Evolutionary conservation across 2,329 filamentous ascomycete genomes (phyloP).

Genomic region (Thelonectria blattea): DNA sequence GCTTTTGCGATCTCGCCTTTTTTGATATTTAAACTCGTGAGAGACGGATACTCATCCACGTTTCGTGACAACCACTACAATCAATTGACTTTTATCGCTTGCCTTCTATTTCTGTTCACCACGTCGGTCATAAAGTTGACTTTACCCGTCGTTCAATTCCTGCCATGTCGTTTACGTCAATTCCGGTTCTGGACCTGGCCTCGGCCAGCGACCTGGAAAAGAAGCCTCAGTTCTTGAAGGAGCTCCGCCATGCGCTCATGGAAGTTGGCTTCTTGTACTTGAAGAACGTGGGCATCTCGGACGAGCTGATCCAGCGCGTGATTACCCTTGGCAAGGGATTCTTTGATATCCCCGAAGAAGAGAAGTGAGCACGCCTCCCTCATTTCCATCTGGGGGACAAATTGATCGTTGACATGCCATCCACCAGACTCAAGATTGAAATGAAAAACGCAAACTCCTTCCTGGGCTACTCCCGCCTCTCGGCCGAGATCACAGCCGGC

Average conservation of each 20-base stretch:
- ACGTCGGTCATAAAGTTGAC: neutral
- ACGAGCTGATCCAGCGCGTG: slow-evolving; percentile 68
- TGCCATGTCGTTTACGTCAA: slow-evolving; percentile 72
- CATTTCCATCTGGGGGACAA: too few species aligned
- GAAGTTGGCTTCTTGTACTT: slow-evolving; percentile 91
- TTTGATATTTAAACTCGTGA: slow-evolving; percentile 13
- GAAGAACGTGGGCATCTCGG: slow-evolving; percentile 76
- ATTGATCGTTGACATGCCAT: neutral
- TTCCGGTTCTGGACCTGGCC: slow-evolving; percentile 80
- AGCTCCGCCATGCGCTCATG: slow-evolving; percentile 77
- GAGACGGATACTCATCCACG: slow-evolving; percentile 26
- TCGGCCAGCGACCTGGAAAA: slow-evolving; percentile 66
- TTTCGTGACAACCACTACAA: slow-evolving; percentile 22
- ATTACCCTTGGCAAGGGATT: slow-evolving; percentile 73
- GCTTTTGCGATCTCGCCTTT: neutral
- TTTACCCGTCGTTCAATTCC: neutral
- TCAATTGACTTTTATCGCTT: slow-evolving; percentile 11
- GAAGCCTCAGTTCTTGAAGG: slow-evolving; percentile 73
- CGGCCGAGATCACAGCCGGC: slow-evolving; percentile 75
- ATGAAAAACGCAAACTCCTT: slow-evolving; percentile 78
- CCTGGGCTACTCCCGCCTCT: slow-evolving; percentile 70
- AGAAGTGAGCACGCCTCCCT: slow-evolving; percentile 69
- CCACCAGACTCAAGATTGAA: slow-evolving; percentile 64
- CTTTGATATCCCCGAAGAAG: slow-evolving; percentile 76
- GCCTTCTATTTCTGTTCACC: neutral